Evolutionary conservation across 1,284 basidiomycete genomes (phyloP).

Genomic region (Puccinia novopanici): DNA sequence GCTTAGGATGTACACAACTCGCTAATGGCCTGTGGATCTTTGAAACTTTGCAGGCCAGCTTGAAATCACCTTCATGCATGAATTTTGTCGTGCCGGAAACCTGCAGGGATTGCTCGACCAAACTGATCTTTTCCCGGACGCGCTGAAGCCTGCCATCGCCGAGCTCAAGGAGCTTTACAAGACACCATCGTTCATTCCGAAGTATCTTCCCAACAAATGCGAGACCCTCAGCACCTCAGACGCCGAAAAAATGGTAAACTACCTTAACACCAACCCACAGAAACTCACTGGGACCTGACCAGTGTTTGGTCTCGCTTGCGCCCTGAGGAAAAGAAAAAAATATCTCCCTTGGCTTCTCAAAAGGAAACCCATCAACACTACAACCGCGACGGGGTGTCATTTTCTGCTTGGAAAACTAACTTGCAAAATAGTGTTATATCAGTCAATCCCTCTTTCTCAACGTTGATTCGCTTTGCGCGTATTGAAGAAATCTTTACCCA

Average conservation of each 20-base stretch:
- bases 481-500: constrained; percentile 4
- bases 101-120: not conserved
- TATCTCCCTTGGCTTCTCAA: not conserved
- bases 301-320: not conserved
- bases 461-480: not conserved
- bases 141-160: not conserved
- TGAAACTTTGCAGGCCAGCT: not conserved
- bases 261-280: too few species aligned
- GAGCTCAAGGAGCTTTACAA: not conserved
- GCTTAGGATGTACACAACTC: too few species aligned
- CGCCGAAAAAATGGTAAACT: too few species aligned
- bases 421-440: not conserved
- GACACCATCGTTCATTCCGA: too few species aligned
- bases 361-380: not conserved
- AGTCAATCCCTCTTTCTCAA: not conserved
- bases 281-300: too few species aligned
- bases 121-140: not conserved
- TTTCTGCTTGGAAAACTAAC: not conserved
- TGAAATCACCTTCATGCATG: not conserved
- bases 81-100: not conserved
- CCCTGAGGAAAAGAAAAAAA: not conserved
- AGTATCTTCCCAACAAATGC: not conserved
- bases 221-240: not conserved
- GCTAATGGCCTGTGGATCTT: not conserved
- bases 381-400: not conserved